These are phyloP conservation scores for Bryoerythrophyllum caledonicum DNA, from an alignment of 225 moss, liverwort and hornwort species.

Conservation along the genomic window DNA sequence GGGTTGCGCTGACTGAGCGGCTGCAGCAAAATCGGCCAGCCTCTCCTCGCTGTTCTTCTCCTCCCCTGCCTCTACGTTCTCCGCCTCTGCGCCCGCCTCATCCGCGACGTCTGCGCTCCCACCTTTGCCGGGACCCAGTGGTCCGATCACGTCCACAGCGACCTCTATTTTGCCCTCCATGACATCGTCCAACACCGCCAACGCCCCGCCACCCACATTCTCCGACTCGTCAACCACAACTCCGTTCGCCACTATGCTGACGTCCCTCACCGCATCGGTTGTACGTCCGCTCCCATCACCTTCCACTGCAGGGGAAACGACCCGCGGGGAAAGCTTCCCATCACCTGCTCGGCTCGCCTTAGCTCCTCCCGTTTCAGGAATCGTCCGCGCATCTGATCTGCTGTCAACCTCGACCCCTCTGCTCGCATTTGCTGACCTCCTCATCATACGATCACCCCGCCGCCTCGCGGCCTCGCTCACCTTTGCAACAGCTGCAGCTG, in stretches of 20 bases:
- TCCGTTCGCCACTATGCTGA: constrained; percentile 5
- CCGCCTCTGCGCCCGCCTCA: constrained; percentile 19
- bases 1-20: constrained; percentile 96
- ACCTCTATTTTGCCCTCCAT: background rate
- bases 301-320: background rate
- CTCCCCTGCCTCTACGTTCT: constrained; percentile 32
- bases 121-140: background rate
- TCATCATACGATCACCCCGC: constrained; percentile 66
- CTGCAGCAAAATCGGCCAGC: constrained; percentile 90
- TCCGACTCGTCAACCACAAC: constrained; percentile 1
- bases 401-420: background rate
- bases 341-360: background rate
- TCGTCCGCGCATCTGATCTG: background rate
- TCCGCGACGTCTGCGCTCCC: constrained; percentile 9
- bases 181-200: background rate
- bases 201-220: constrained; percentile 2
- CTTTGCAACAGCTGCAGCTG: constrained; percentile 59
- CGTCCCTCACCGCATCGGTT: background rate
- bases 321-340: background rate
- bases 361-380: background rate
- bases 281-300: background rate
- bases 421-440: constrained; percentile 36
- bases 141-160: background rate
- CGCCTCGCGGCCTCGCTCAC: constrained; percentile 65
- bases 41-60: constrained; percentile 72